Percentiles rank a stretch among this genome's conserved stretches.
Conservation (phyloP, 257 asterid species). For the Lithospermum erythrorhizon region DNA sequence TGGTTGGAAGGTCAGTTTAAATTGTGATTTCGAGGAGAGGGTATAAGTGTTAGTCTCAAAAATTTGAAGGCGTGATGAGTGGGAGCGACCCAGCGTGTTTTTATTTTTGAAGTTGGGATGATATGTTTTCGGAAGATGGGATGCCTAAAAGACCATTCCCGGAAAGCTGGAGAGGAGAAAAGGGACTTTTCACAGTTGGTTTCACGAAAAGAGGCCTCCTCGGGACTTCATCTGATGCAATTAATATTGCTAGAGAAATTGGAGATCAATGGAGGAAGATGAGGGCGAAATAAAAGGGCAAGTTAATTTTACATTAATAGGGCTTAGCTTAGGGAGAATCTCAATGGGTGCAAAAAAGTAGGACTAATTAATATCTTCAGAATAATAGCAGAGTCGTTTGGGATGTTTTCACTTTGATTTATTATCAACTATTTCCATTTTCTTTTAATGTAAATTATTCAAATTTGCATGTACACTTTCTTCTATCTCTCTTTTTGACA, state of each 20-base stretch:
- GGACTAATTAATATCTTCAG: background rate
- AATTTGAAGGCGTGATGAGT: no score
- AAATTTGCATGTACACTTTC: slow-evolving; percentile 29
- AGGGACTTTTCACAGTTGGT: slow-evolving; percentile 77
- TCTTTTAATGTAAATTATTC: slow-evolving; percentile 37
- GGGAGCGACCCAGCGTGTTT: no score
- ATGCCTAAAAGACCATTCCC: slow-evolving; percentile 78
- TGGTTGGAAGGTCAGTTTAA: no score
- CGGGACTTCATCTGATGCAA: slow-evolving; percentile 68
- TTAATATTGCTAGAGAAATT: slow-evolving; percentile 49
- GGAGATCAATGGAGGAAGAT: slow-evolving; percentile 39
- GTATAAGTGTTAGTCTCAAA: no score
- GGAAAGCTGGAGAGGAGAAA: slow-evolving; percentile 77
- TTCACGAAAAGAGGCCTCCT: slow-evolving; percentile 79
- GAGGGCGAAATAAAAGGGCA: slow-evolving; percentile 14
- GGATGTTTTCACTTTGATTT: background rate
- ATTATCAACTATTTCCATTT: background rate
- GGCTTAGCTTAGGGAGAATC: no score
- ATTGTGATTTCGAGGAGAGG: no score
- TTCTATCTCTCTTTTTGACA: background rate
- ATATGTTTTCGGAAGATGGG: slow-evolving; percentile 67
- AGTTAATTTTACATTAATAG: slow-evolving; percentile 4
- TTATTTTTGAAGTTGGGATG: slow-evolving; percentile 29
- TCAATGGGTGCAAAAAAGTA: no score
- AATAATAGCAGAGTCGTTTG: background rate